These are phyloP conservation scores for Boletus insuetus DNA, from an alignment of 768 basidiomycete genomes.

Conservation along the genomic window DNA sequence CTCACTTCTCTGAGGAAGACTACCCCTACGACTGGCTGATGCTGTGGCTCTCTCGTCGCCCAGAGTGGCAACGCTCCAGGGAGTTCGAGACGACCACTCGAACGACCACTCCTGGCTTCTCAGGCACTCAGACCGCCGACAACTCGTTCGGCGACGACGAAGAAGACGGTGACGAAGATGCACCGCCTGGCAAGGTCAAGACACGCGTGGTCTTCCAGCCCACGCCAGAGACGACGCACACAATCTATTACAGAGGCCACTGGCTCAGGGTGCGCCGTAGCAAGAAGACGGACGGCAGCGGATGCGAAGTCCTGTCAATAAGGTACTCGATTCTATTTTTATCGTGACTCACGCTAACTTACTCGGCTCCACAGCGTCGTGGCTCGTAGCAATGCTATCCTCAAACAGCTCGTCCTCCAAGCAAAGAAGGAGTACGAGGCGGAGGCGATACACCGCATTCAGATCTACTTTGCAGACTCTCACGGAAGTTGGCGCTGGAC, in stretches of 20 bases:
- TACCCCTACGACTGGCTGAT: conserved; percentile 91
- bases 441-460: conserved; percentile 81
- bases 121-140: conserved; percentile 43
- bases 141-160: conserved; percentile 55
- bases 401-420: conserved; percentile 86
- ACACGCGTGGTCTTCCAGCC: conserved; percentile 88
- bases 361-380: conserved; percentile 57
- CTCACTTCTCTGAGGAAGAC: conserved; percentile 88
- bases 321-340: conserved; percentile 42
- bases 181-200: conserved; percentile 58
- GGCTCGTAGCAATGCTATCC: conserved; percentile 76
- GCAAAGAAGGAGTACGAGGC: conserved; percentile 90
- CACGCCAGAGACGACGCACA: conserved; percentile 84
- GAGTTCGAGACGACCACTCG: conserved; percentile 89
- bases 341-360: conserved; percentile 6
- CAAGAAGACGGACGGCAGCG: conserved; percentile 65
- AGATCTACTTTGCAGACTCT: conserved; percentile 87
- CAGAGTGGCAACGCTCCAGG: conserved; percentile 86
- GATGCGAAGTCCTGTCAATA: conserved; percentile 74
- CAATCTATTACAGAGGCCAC: conserved; percentile 82
- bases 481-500: conserved; percentile 89
- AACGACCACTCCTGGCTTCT: conserved; percentile 58
- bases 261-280: conserved; percentile 76
- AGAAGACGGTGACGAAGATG: conserved; percentile 45
- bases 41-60: conserved; percentile 82